phyloP scores from a whole-genome alignment of 176 grass and related monocot genomes.

The Alloteropsis semialata region DNA sequence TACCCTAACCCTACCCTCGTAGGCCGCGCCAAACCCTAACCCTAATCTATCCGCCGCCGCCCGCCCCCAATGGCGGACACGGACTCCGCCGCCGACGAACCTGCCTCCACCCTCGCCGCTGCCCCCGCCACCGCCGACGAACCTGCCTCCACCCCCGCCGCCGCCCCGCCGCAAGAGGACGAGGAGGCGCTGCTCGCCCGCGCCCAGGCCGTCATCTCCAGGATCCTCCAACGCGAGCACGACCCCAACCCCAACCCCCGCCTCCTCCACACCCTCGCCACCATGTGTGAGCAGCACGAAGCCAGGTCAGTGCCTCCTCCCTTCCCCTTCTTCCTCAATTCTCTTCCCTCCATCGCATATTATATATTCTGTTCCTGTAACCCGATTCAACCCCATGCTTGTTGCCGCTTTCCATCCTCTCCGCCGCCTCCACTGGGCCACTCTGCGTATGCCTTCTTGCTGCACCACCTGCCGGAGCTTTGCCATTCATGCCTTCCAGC shows the following conservation, averaged over 20 bases:
- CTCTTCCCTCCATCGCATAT: too few species aligned
- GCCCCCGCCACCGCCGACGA: neutral
- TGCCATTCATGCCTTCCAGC: too few species aligned
- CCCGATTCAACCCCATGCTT: neutral
- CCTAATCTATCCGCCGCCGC: neutral
- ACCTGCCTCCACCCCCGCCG: too few species aligned
- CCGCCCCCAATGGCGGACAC: constrained; percentile 8
- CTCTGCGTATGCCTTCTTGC: too few species aligned
- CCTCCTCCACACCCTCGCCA: constrained; percentile 80
- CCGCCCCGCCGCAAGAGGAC: constrained; percentile 20
- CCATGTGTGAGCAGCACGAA: constrained; percentile 81
- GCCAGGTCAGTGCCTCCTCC: constrained; percentile 39
- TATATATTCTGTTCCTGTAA: neutral
- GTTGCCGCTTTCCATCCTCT: too few species aligned
- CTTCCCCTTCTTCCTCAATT: too few species aligned
- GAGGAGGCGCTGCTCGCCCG: constrained; percentile 56
- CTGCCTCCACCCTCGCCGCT: neutral
- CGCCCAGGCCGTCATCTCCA: constrained; percentile 53
- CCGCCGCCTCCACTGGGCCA: too few species aligned
- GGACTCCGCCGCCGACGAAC: neutral
- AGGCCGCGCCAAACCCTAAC: constrained; percentile 26
- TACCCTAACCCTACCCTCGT: neutral
- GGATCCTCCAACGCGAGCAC: constrained; percentile 54
- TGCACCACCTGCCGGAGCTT: too few species aligned
- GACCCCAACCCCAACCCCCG: constrained; percentile 86